Evolutionary conservation across 345 rosid genomes (phyloP), one percentile per base, ranked within the genome.

Genomic region (Ceriops tagal): DNA sequence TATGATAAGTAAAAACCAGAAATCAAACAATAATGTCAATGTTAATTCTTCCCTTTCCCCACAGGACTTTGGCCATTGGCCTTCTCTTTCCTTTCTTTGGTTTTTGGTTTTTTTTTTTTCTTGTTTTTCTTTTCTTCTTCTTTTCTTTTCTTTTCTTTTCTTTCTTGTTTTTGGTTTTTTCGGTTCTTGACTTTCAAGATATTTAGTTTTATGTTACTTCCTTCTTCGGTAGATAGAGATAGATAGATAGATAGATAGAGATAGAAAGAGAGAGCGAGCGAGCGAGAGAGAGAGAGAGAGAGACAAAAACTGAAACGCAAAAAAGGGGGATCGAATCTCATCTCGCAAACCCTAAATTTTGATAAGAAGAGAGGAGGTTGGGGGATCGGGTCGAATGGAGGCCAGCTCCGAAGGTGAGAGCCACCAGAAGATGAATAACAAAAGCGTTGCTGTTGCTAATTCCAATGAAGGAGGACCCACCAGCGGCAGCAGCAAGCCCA

Each of bases 371-470:
- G 46, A 3, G 13, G 15, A 3, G 46, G 43, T 6, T 0, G 47
- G 47, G 47, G 63, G 68, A 43, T 61, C 53, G 71, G 71, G 51
- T 64, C 62, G 70, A 47, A 87, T 87, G 90, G 93, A 87, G 73
- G 75, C 81, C 53, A 89, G 82, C 79, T 87, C 92, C 0, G 88
- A 86, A 26, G 91, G 67, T 22, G 96, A 86, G 28, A 77, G 75
- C 79, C 85, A 62, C 80, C 67, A 47, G 66, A 7, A 71, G 18
- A 74, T 26, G 28, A 68, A 47, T 71, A 66, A 69, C 53, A 74
- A 64, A 53, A 77, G 71, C 61, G 76, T 70, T 28, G 53, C 6
- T 6, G 27, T 9, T 35, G 58, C 49, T 21, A 68, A 64, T 74
- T 80, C 86, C 69, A 81, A 76, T 61, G 89, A 78, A 21, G 93